Evolutionary conservation across 305 asterid species (phyloP).

Genomic region (Ajuga reptans): DNA sequence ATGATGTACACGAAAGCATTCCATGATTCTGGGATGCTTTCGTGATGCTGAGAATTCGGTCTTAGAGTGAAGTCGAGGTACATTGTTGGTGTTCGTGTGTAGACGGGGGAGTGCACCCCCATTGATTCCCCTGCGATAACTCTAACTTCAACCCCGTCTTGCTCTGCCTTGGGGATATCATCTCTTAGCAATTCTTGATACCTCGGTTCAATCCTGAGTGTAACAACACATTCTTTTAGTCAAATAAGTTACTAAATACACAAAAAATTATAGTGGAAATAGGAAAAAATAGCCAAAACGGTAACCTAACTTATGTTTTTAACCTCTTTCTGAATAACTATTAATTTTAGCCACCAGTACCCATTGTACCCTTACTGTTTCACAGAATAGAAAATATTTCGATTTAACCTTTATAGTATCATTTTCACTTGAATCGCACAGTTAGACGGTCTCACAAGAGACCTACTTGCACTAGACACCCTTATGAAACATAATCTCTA

Average conservation of each 20-base stretch:
- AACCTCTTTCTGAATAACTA: too few relatives aligned
- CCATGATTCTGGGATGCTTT: conserved; percentile 64
- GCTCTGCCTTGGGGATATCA: conserved; percentile 59
- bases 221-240: background rate
- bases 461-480: background rate
- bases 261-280: too few relatives aligned
- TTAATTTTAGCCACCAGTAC: too few relatives aligned
- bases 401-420: too few relatives aligned
- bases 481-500: background rate
- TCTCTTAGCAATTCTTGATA: conserved; percentile 66
- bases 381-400: too few relatives aligned
- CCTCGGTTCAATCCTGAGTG: conserved; percentile 70
- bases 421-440: too few relatives aligned
- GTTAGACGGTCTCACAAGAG: too few relatives aligned
- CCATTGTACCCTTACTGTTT: too few relatives aligned
- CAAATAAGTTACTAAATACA: too few relatives aligned
- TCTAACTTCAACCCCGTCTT: conserved; percentile 63
- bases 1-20: conserved; percentile 62
- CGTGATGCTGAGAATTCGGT: conserved; percentile 49
- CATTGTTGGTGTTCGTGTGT: conserved; percentile 88
- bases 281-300: too few relatives aligned
- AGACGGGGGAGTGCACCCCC: conserved; percentile 79
- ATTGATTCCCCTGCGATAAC: conserved; percentile 88
- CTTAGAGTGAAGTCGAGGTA: conserved; percentile 64
- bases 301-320: too few relatives aligned